phyloP scores from a whole-genome alignment of 179 eudicot species.

The Carnegiea gigantea region DNA sequence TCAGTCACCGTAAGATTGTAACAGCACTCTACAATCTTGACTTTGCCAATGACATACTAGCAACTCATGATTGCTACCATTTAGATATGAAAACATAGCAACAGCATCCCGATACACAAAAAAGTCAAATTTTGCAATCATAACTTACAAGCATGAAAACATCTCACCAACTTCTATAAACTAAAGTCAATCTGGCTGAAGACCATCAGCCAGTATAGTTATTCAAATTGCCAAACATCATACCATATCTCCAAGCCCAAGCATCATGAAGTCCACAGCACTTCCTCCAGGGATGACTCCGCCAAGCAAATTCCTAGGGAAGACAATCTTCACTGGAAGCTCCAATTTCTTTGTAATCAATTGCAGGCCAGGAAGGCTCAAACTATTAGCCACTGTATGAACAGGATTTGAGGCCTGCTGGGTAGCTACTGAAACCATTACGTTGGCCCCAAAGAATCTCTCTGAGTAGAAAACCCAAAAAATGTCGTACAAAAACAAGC shows the following conservation, averaged over 20 bases:
- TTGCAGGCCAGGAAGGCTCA: slow-evolving; percentile 94
- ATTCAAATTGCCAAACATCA: slow-evolving; percentile 17
- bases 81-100: too few relatives aligned
- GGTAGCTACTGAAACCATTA: slow-evolving; percentile 98
- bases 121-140: too few relatives aligned
- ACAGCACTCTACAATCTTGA: too few relatives aligned
- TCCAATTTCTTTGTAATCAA: slow-evolving; percentile 85
- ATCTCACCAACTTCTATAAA: neutral
- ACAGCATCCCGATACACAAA: too few relatives aligned
- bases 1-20: too few relatives aligned
- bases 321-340: slow-evolving; percentile 92
- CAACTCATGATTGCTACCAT: too few relatives aligned
- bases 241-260: slow-evolving; percentile 99
- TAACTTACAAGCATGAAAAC: too few relatives aligned
- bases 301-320: slow-evolving; percentile 86
- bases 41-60: too few relatives aligned
- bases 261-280: slow-evolving; percentile 87
- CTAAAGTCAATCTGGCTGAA: neutral
- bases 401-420: slow-evolving; percentile 98
- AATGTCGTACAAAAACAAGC: slow-evolving; percentile 86
- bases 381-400: slow-evolving; percentile 90
- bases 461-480: slow-evolving; percentile 99
- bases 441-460: slow-evolving; percentile 93
- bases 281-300: slow-evolving; percentile 59
- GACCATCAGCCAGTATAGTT: neutral